phyloP scores from a whole-genome alignment of 2,329 filamentous ascomycete species.

The Ophiosphaerella korrae region DNA sequence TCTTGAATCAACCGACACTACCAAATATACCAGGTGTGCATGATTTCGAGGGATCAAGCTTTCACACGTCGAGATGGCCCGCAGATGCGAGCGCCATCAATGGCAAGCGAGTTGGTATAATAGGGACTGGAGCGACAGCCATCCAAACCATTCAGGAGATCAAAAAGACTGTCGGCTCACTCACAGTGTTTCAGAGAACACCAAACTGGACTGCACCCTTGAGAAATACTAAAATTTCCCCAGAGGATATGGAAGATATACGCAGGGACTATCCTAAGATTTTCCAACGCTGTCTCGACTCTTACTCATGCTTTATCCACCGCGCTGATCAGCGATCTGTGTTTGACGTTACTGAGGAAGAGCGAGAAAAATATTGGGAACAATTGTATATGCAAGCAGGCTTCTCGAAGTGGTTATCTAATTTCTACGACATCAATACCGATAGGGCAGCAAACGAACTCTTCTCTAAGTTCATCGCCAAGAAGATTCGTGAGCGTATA shows the following conservation, averaged over 20 bases:
- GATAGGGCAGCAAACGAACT: constrained; percentile 27
- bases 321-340: constrained; percentile 13
- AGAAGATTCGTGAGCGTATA: constrained; percentile 44
- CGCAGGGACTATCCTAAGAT: constrained; percentile 18
- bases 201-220: constrained; percentile 26
- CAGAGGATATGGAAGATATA: constrained; percentile 21
- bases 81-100: constrained; percentile 3
- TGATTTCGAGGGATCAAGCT: constrained; percentile 21
- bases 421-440: constrained; percentile 28
- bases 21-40: constrained; percentile 26
- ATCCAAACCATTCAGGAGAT: constrained; percentile 17
- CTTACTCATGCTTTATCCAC: constrained; percentile 24
- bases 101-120: constrained; percentile 14
- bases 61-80: constrained; percentile 16
- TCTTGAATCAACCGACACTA: constrained; percentile 24
- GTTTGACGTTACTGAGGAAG: constrained; percentile 16
- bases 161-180: constrained; percentile 12
- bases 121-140: constrained; percentile 14
- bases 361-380: constrained; percentile 24
- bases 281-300: constrained; percentile 20
- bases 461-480: constrained; percentile 34
- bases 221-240: constrained; percentile 19
- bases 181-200: constrained; percentile 19
- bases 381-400: constrained; percentile 23
- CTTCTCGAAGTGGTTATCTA: constrained; percentile 22